Base-by-base conservation (phyloP, 2,329 filamentous ascomycete species). In the Chaetomiaceae sp. region DNA sequence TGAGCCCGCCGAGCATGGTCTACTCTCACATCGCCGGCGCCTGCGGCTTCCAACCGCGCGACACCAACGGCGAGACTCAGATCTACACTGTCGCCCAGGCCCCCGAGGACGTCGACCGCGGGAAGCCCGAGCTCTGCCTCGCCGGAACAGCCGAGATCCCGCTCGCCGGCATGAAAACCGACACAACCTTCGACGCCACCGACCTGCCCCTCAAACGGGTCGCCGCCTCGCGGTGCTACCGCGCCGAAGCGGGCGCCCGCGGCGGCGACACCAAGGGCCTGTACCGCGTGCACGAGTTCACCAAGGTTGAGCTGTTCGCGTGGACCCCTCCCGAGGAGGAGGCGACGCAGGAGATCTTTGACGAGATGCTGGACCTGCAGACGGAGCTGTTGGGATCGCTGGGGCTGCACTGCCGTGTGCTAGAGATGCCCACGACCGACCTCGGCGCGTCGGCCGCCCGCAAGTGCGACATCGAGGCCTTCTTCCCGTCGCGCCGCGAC, bases 281-380 rank as follows among this genome's bases (percentile, higher is more conserved):
- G 2, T 99, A 97, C 70, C 86, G 93, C 23, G 93, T 99, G 3
- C 93, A 99, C 70, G 93, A 99, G 70, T 99, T 99, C 70, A 96
- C 90, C 23, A 99, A 99, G 68, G 92, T 99, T 0, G 93, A 99
- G 69, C 84, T 99, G 76, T 97, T 99, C 66, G 90, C 87, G 0
- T 99, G 93, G 93, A 86, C 89, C 4, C 62, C 77, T 25, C 82
- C 87, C 1, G 75, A 81, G 47, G 51, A 62, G 2, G 65, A 63
- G 27, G 64, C 68, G 35, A 73, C 82, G 0, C 71, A 77, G 7
- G 72, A 77, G 0, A 61, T 92, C 12, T 96, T 96, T 66, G 75
- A 87, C 44, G 90, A 96, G 68, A 89, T 99, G 75, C 73, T 96
- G 45, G 79, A 82, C 54, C 85, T 96, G 47, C 93, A 99, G 70